phyloP scores from a whole-genome alignment of 306 rosid species.

The Dalbergia oliveri region DNA sequence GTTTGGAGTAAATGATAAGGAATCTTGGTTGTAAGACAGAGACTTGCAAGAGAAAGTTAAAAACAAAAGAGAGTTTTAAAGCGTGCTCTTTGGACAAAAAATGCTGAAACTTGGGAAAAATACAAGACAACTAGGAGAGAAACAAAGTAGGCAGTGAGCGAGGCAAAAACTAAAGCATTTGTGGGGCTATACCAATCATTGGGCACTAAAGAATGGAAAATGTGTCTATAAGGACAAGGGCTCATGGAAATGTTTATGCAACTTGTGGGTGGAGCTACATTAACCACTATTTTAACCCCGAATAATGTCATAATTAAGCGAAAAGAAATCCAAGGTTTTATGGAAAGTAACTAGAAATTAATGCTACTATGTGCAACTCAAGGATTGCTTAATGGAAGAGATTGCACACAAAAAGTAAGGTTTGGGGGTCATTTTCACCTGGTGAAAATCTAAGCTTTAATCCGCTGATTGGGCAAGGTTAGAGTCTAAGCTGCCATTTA shows the following conservation, averaged over 20 bases:
- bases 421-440: neutral
- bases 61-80: no score
- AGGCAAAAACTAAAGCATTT: no score
- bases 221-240: neutral
- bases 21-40: no score
- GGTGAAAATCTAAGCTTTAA: no score
- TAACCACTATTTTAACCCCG: neutral
- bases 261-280: neutral
- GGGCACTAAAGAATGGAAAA: no score
- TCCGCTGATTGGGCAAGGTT: neutral
- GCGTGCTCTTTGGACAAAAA: no score
- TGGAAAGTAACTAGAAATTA: neutral
- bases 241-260: neutral
- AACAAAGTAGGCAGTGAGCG: no score
- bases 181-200: no score
- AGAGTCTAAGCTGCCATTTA: neutral
- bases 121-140: no score
- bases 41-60: no score
- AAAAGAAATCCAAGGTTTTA: neutral
- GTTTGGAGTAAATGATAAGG: no score
- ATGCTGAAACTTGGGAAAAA: no score
- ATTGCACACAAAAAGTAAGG: neutral
- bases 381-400: neutral
- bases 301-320: neutral
- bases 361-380: neutral